These are phyloP conservation scores for Lipomyces anomalus DNA, from an alignment of 805 yeast genomes.

Conservation along the genomic window DNA sequence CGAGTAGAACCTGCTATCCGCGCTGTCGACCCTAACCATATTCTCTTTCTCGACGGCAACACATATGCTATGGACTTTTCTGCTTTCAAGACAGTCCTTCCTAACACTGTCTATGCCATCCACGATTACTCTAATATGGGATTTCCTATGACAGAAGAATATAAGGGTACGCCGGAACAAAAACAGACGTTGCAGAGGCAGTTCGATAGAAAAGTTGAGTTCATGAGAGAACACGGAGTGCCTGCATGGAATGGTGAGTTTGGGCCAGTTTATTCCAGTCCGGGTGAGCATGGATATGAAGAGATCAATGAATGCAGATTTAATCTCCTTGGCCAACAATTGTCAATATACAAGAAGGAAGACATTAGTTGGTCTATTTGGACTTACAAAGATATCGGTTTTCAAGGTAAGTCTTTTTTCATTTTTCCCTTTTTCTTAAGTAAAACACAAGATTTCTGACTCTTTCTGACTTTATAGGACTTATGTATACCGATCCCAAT, in stretches of 20 bases:
- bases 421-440: no score
- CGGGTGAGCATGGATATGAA: slow-evolving; percentile 40
- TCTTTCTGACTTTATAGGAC: no score
- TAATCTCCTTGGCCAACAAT: slow-evolving; percentile 42
- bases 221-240: slow-evolving; percentile 37
- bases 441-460: no score
- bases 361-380: slow-evolving; percentile 43
- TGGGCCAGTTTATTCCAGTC: slow-evolving; percentile 46
- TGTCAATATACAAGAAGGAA: slow-evolving; percentile 41
- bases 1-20: slow-evolving; percentile 40
- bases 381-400: slow-evolving; percentile 50
- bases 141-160: slow-evolving; percentile 37
- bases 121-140: slow-evolving; percentile 47
- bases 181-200: slow-evolving; percentile 35
- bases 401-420: no score
- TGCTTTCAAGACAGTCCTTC: slow-evolving; percentile 40
- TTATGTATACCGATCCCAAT: slow-evolving; percentile 43
- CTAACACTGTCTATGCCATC: slow-evolving; percentile 45
- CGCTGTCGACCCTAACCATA: slow-evolving; percentile 44
- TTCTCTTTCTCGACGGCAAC: slow-evolving; percentile 46
- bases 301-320: slow-evolving; percentile 39
- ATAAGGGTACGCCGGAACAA: slow-evolving; percentile 37
- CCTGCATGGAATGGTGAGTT: slow-evolving; percentile 55
- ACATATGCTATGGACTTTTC: slow-evolving; percentile 49
- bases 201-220: slow-evolving; percentile 42